Base-by-base conservation (phyloP, 176 grass and related monocot genomes). In the Triticum timopheevii region DNA sequence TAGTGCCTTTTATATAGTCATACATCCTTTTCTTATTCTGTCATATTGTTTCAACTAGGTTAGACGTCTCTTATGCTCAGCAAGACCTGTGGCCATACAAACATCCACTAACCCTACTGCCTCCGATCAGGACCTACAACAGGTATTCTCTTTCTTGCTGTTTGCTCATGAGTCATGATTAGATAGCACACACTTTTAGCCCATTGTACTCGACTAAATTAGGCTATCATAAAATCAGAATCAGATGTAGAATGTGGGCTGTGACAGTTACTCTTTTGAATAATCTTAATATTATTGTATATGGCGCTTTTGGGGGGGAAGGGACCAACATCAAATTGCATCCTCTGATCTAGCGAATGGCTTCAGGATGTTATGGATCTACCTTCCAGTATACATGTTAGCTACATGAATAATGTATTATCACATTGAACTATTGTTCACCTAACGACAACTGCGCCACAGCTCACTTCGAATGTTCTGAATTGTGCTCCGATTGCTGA, bases 71-170 rank as follows among this genome's bases (percentile, higher is more conserved):
- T 88, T 98, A 82, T 95, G 93, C 88, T 98, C 93, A 63, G 86
- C 93, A 78, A 98, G 88, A 85, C 91, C 96, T 87, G 91, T 98
- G 83, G 86, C 86, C 31, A 86, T 98, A 89, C 91, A 92, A 85
- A 95, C 92, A 80, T 88, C 96, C 28, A 78, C 86, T 88, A 98
- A 95, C 87, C 96, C 92, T 92, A 98, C 88, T 12, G 92, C 87
- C 5, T 95, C 90, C 7, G 93, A 98, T 91, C 96, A 98, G 84
- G 96, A 98, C 64, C 88, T 98, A 64, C 96, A 98, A 74, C 96
- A 98, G 93, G 96, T 98, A 86, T 7, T 66, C 77, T 88, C 36
- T 54, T 65, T 80, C 45, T 68, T 69, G 5, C 50, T 86, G 30
- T 86, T 65, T 88, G 20, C 71, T 81, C 5, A 38, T 68, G 64